Conservation (phyloP, 2,329 filamentous ascomycete species). For the Cordyceps cicadae region DNA sequence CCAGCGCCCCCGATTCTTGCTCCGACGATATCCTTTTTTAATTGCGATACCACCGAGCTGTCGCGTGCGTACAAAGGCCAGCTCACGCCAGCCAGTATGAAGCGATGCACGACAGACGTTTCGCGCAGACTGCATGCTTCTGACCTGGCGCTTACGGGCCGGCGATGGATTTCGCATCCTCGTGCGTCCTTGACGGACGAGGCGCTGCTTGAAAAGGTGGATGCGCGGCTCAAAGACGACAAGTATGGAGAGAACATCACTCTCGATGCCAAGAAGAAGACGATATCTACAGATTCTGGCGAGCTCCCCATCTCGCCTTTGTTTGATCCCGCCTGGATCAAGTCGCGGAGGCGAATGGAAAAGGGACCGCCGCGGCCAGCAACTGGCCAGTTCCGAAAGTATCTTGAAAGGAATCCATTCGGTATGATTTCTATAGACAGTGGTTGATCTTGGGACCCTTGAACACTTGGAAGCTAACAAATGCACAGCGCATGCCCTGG, state of each 20-base stretch:
- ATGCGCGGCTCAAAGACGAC: slow-evolving; percentile 24
- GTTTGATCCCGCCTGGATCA: slow-evolving; percentile 42
- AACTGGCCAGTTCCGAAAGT: slow-evolving; percentile 43
- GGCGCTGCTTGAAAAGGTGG: slow-evolving; percentile 23
- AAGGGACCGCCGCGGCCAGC: slow-evolving; percentile 27
- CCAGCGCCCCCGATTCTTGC: neutral
- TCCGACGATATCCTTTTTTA: neutral
- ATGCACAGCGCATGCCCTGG: slow-evolving; percentile 50
- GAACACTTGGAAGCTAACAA: neutral
- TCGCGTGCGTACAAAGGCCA: neutral
- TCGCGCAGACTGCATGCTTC: slow-evolving; percentile 12
- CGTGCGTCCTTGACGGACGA: slow-evolving; percentile 21
- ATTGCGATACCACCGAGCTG: neutral
- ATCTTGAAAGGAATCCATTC: slow-evolving; percentile 54
- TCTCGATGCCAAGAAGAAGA: slow-evolving; percentile 34
- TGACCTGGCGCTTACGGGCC: slow-evolving; percentile 1
- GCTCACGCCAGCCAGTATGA: slow-evolving; percentile 18
- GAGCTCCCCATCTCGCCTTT: slow-evolving; percentile 46
- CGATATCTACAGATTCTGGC: slow-evolving; percentile 37
- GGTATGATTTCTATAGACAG: slow-evolving; percentile 34
- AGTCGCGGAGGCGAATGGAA: slow-evolving; percentile 34
- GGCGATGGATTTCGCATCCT: slow-evolving; percentile 27
- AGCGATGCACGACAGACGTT: slow-evolving; percentile 16
- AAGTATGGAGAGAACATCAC: slow-evolving; percentile 22
- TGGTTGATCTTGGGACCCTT: neutral